These are phyloP conservation scores for Aspergillus unguis DNA, from an alignment of 2,329 filamentous ascomycete genomes.

Conservation along the genomic window DNA sequence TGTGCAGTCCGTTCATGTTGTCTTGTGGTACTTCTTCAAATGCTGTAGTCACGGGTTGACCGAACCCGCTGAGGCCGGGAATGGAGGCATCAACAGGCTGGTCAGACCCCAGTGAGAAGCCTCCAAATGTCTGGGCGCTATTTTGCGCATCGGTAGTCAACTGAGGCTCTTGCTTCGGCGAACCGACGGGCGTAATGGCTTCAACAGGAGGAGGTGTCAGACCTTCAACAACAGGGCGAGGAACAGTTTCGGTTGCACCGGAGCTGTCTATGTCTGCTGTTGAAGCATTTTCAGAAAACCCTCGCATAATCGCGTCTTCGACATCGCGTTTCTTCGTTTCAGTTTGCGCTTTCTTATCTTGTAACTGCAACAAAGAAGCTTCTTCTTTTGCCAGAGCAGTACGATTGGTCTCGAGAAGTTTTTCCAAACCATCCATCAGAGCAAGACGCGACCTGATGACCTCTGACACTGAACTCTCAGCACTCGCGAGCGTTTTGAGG, in stretches of 20 bases:
- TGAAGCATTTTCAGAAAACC: conserved; percentile 61
- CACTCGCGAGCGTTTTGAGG: conserved; percentile 82
- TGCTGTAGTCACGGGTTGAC: conserved; percentile 20
- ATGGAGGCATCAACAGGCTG: conserved; percentile 18
- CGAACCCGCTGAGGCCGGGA: conserved; percentile 17
- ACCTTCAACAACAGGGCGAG: conserved; percentile 75
- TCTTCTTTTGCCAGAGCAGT: conserved; percentile 68
- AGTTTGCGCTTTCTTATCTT: conserved; percentile 65
- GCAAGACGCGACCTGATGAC: conserved; percentile 79
- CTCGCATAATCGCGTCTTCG: conserved; percentile 85
- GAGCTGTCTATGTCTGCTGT: conserved; percentile 42
- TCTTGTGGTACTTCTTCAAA: conserved; percentile 24
- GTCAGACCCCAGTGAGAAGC: conserved; percentile 22
- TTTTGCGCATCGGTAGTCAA: conserved; percentile 29
- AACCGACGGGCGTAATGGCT: conserved; percentile 51
- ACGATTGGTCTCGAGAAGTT: conserved; percentile 71
- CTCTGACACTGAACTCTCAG: conserved; percentile 84
- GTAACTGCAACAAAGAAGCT: conserved; percentile 60
- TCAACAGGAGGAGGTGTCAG: conserved; percentile 75
- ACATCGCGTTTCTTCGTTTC: conserved; percentile 84
- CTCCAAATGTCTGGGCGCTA: conserved; percentile 14
- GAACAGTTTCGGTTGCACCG: conserved; percentile 27
- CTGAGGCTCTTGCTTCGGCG: conserved; percentile 39
- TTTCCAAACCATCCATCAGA: conserved; percentile 77
- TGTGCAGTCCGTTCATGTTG: conserved; percentile 30